Percentiles rank a stretch among this genome's conserved stretches.
Conservation (phyloP, 1,139 yeast genomes). For the Entelexis paramagnoliae region DNA sequence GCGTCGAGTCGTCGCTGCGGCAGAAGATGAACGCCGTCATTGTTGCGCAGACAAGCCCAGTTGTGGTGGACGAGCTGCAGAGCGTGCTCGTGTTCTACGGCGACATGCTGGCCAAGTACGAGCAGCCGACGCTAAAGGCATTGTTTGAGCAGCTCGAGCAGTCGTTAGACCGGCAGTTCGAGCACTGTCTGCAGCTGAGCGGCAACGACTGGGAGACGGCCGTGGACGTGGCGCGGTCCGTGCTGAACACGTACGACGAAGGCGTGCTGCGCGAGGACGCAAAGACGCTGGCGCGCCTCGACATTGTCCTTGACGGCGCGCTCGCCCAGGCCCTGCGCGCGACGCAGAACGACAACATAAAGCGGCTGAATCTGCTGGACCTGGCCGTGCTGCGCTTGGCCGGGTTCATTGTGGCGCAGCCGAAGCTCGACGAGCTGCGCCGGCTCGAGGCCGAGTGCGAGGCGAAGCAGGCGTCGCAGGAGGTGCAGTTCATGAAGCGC, state of each 20-base stretch:
- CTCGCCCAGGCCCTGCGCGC: slow-evolving; percentile 20
- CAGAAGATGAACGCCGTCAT: slow-evolving; percentile 55
- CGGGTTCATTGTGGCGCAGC: slow-evolving; percentile 28
- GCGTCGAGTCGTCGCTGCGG: slow-evolving; percentile 20
- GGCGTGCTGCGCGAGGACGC: slow-evolving; percentile 23
- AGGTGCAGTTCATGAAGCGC: slow-evolving; percentile 26
- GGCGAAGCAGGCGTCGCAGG: slow-evolving; percentile 28
- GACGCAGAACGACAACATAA: slow-evolving; percentile 21
- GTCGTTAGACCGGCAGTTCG: slow-evolving; percentile 29
- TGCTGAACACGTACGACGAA: slow-evolving; percentile 32
- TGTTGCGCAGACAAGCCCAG: slow-evolving; percentile 51
- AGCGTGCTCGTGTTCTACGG: slow-evolving; percentile 57
- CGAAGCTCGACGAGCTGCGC: slow-evolving; percentile 31
- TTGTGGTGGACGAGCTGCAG: slow-evolving; percentile 47
- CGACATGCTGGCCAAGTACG: slow-evolving; percentile 51
- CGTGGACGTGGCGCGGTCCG: slow-evolving; percentile 29
- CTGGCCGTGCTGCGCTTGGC: slow-evolving; percentile 28
- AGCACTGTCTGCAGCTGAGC: slow-evolving; percentile 27
- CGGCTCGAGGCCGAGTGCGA: slow-evolving; percentile 26
- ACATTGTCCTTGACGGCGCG: slow-evolving; percentile 28
- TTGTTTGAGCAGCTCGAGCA: slow-evolving; percentile 27
- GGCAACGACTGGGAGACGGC: slow-evolving; percentile 27
- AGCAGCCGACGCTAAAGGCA: slow-evolving; percentile 24
- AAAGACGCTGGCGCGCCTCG: slow-evolving; percentile 31
- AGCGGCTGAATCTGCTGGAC: slow-evolving; percentile 34